Evolutionary conservation across 2,329 filamentous ascomycete species (phyloP).

Genomic region (Colletotrichum musae): DNA sequence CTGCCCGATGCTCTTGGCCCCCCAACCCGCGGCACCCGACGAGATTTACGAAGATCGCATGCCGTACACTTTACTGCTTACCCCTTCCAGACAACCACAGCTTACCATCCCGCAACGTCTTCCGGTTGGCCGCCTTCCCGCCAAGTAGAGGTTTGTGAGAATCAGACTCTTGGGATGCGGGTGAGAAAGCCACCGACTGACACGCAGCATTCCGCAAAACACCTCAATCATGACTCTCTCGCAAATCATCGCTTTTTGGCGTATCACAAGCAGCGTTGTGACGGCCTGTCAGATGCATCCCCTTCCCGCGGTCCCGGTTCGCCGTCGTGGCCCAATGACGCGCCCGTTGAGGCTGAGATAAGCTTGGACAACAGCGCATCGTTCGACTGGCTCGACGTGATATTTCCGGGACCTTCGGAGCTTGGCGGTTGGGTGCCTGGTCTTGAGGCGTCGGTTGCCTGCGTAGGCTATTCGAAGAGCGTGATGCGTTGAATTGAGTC

Average conservation of each 20-base stretch:
- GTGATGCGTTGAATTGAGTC: too few relatives aligned
- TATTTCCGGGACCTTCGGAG: background rate
- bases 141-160: background rate
- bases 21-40: too few relatives aligned
- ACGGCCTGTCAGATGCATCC: background rate
- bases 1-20: too few relatives aligned
- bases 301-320: background rate
- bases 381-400: background rate
- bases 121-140: background rate
- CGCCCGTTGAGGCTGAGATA: slow-evolving; percentile 21
- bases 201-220: slow-evolving; percentile 7
- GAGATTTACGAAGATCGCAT: too few relatives aligned
- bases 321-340: slow-evolving; percentile 23
- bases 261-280: background rate
- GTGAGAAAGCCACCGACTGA: slow-evolving; percentile 12
- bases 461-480: too few relatives aligned
- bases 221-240: background rate
- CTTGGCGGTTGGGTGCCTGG: background rate
- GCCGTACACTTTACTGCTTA: too few relatives aligned
- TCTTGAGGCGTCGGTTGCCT: too few relatives aligned
- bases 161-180: background rate
- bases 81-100: background rate
- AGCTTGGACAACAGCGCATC: slow-evolving; percentile 13
- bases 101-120: background rate
- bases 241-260: background rate